Percentiles rank a stretch among this genome's conserved stretches.
These are phyloP conservation scores for Pythium dissotocum DNA, from an alignment of 352 stramenopile species.

Conservation along the genomic window DNA sequence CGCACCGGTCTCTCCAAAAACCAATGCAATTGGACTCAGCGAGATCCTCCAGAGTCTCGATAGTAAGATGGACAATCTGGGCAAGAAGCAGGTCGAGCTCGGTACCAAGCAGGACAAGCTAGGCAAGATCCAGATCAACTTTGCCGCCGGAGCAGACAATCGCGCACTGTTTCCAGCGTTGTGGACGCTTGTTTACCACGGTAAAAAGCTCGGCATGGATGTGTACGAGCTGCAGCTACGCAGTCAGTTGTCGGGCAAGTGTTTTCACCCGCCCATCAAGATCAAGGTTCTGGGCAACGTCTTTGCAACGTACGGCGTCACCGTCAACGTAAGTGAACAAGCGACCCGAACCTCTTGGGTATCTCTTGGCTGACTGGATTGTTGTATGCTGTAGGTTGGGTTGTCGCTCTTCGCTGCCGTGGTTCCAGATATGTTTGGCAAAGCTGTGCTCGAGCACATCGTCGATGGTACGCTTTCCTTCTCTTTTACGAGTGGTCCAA, in stretches of 20 bases:
- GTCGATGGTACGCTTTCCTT: background rate
- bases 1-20: background rate
- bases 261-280: constrained; percentile 17
- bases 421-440: background rate
- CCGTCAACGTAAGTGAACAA: constrained; percentile 14
- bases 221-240: constrained; percentile 9
- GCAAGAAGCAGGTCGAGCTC: background rate
- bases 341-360: background rate
- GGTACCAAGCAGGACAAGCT: background rate
- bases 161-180: constrained; percentile 15
- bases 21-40: background rate
- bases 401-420: background rate
- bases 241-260: constrained; percentile 14
- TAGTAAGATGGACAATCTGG: background rate
- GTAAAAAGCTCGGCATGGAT: background rate
- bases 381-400: background rate
- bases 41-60: background rate
- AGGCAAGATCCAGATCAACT: background rate
- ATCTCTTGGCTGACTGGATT: background rate
- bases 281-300: constrained; percentile 4
- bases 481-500: background rate
- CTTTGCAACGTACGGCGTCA: constrained; percentile 13
- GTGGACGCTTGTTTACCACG: constrained; percentile 12
- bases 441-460: background rate
- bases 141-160: constrained; percentile 1